A percentile compares a stretch with the other conserved stretches of the same genome.
Conservation (phyloP, 495 filamentous ascomycete genomes). For the Trichoderma erinaceum region DNA sequence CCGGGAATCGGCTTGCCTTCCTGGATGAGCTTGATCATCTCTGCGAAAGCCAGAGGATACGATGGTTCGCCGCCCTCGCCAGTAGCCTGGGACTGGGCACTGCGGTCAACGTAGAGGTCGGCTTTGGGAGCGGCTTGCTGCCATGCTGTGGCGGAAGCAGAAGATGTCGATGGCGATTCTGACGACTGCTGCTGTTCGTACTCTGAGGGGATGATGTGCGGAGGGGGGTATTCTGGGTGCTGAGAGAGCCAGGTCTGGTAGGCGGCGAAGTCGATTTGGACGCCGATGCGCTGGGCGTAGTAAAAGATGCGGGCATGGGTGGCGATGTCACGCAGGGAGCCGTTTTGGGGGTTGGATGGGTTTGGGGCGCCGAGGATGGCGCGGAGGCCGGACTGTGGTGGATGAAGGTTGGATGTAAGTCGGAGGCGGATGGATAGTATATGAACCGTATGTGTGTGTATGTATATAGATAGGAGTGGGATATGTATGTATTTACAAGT, state of each 20-base stretch:
- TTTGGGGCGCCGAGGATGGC: constrained; percentile 17
- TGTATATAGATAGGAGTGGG: not conserved
- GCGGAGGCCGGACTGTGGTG: constrained; percentile 14
- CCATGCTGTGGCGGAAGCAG: constrained; percentile 29
- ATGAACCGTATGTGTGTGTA: not conserved
- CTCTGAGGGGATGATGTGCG: constrained; percentile 19
- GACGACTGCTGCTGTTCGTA: constrained; percentile 15
- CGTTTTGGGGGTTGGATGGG: not conserved
- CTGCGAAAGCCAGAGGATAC: constrained; percentile 81
- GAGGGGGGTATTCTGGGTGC: constrained; percentile 13
- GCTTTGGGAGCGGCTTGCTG: constrained; percentile 38
- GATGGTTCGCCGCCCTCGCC: constrained; percentile 41
- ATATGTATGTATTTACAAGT: not conserved
- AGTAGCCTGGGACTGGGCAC: constrained; percentile 20
- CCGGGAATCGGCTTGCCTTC: constrained; percentile 80
- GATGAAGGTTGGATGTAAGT: not conserved
- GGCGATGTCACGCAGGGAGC: constrained; percentile 23
- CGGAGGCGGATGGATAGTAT: not conserved
- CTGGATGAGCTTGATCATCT: constrained; percentile 84
- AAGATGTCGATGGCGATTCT: constrained; percentile 18
- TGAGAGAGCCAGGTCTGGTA: constrained; percentile 31
- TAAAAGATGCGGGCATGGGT: constrained; percentile 40
- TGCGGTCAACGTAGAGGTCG: constrained; percentile 31
- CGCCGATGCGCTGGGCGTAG: constrained; percentile 34
- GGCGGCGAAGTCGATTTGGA: constrained; percentile 29